phyloP scores from a whole-genome alignment of 306 rosid species.

The Cucurbita argyrosperma region DNA sequence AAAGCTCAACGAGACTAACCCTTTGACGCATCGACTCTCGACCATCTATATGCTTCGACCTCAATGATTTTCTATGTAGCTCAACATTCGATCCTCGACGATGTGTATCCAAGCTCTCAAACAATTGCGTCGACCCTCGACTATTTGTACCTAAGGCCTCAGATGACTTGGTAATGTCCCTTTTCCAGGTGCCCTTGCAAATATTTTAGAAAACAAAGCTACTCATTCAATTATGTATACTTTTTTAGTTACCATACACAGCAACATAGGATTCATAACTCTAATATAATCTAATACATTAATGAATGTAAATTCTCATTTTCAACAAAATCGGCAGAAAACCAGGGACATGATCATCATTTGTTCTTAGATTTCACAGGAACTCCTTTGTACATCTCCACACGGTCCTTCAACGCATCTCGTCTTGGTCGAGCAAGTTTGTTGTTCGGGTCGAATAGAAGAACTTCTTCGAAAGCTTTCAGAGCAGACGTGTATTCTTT shows the following conservation, averaged over 20 bases:
- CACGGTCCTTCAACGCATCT: conserved; percentile 50
- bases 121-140: no score
- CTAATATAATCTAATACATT: background rate
- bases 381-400: conserved; percentile 52
- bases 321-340: background rate
- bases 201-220: background rate
- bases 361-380: conserved; percentile 49
- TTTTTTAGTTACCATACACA: background rate
- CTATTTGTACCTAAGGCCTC: no score
- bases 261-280: background rate
- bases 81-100: no score
- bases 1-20: no score
- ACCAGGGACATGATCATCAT: conserved; percentile 10
- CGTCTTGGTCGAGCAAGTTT: conserved; percentile 74
- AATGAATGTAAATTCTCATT: background rate
- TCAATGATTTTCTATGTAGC: no score
- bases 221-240: background rate
- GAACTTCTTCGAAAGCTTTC: conserved; percentile 86
- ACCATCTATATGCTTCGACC: no score
- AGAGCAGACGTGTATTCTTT: conserved; percentile 64
- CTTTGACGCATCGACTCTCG: no score
- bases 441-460: conserved; percentile 89
- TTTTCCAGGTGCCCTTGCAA: background rate
- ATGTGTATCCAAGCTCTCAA: no score
- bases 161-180: no score